These are phyloP conservation scores for Cordyceps pruinosa DNA, from an alignment of 2,329 filamentous ascomycete genomes.

Conservation along the genomic window DNA sequence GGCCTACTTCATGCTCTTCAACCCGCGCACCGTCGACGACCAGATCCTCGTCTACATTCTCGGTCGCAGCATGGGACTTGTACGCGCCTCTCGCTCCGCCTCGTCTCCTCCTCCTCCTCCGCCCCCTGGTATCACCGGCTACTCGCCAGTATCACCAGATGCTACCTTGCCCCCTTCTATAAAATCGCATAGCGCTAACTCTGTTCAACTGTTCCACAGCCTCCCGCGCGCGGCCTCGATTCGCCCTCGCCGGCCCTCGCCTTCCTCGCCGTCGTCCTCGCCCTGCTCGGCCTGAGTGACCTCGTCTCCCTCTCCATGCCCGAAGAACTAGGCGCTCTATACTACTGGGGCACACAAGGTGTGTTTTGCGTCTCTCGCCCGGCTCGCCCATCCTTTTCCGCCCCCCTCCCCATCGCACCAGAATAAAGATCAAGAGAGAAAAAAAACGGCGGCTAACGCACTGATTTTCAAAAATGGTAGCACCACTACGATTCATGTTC, in stretches of 20 bases:
- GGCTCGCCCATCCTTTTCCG: neutral
- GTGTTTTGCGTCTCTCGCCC: constrained; percentile 27
- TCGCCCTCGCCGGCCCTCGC: constrained; percentile 63
- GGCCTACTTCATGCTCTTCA: constrained; percentile 75
- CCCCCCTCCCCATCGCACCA: neutral
- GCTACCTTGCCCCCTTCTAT: neutral
- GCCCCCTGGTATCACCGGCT: neutral
- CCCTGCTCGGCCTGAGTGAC: constrained; percentile 54
- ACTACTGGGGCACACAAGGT: constrained; percentile 62
- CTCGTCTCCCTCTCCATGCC: constrained; percentile 59
- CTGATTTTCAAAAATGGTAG: constrained; percentile 21
- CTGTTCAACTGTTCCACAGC: constrained; percentile 34
- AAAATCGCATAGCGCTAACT: neutral
- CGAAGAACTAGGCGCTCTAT: constrained; percentile 56
- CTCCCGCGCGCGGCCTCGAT: constrained; percentile 60
- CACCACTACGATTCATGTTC: constrained; percentile 59
- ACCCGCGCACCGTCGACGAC: constrained; percentile 64
- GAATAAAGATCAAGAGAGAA: neutral
- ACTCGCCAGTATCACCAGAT: neutral
- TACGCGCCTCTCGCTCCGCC: too few species aligned
- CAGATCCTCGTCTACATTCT: constrained; percentile 75
- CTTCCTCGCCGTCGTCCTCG: constrained; percentile 63
- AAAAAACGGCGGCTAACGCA: constrained; percentile 5
- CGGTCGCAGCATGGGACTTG: constrained; percentile 77
- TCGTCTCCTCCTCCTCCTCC: neutral